phyloP scores from a whole-genome alignment of 805 yeast species.

The Ogataea minuta region DNA sequence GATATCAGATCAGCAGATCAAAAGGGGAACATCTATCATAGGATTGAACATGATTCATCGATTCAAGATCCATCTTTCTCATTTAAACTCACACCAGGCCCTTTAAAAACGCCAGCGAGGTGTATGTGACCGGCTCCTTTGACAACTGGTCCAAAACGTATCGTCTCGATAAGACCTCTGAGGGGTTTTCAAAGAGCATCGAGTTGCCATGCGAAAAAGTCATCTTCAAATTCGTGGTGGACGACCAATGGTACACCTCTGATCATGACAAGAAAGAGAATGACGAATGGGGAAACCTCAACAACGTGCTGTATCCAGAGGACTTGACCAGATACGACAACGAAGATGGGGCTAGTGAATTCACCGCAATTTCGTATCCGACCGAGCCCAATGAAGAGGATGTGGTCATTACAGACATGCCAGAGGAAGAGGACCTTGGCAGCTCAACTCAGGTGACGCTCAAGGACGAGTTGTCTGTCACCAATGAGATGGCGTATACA shows the following conservation, averaged over 20 bases:
- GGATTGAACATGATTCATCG: background rate
- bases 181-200: constrained; percentile 41
- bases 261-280: constrained; percentile 37
- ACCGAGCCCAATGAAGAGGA: constrained; percentile 15
- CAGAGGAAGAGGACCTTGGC: constrained; percentile 21
- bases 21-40: no score
- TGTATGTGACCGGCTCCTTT: constrained; percentile 59
- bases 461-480: constrained; percentile 24
- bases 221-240: constrained; percentile 57
- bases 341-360: constrained; percentile 32
- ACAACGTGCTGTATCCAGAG: constrained; percentile 45
- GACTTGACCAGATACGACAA: constrained; percentile 22
- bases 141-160: constrained; percentile 54
- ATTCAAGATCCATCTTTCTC: background rate
- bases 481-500: constrained; percentile 9
- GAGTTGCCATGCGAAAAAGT: constrained; percentile 40
- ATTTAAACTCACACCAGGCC: constrained; percentile 30
- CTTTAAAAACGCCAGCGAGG: constrained; percentile 32
- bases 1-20: background rate
- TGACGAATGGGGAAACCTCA: constrained; percentile 47
- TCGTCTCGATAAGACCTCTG: constrained; percentile 40
- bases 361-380: constrained; percentile 34
- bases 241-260: constrained; percentile 52
- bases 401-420: constrained; percentile 11
- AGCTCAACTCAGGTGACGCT: constrained; percentile 31